Conservation (phyloP, 106 monocot species). For the Phalaenopsis aphrodite region DNA sequence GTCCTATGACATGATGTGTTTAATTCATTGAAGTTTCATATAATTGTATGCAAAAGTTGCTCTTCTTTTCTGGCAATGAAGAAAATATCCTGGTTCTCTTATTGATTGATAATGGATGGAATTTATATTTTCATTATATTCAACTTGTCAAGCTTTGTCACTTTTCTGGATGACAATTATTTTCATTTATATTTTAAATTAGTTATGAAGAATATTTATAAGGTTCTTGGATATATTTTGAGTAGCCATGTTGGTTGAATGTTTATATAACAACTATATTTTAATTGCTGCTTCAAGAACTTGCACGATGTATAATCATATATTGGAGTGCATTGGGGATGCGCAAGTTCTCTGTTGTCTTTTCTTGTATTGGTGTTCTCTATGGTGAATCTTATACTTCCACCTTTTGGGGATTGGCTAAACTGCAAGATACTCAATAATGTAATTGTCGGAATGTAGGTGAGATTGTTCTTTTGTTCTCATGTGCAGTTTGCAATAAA, state of each 20-base stretch:
- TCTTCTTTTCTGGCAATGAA: neutral
- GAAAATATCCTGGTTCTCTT: neutral
- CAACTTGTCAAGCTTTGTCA: neutral
- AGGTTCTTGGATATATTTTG: neutral
- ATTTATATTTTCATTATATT: neutral
- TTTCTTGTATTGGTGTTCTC: no score
- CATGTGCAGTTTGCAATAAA: no score
- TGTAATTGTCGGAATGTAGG: no score
- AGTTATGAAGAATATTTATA: neutral
- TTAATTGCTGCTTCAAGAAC: no score
- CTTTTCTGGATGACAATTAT: neutral
- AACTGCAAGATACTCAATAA: no score
- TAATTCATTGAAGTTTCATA: conserved; percentile 1
- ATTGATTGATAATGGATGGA: neutral
- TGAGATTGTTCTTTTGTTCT: no score
- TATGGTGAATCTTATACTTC: no score
- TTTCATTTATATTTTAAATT: neutral
- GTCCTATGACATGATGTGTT: neutral
- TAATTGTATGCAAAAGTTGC: neutral
- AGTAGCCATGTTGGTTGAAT: neutral
- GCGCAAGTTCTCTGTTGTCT: no score
- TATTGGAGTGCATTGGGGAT: no score
- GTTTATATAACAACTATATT: neutral
- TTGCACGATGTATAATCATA: no score
- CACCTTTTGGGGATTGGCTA: no score